phyloP scores from a whole-genome alignment of 371 early-diverging fungal genomes.

The Mucor ambiguus region DNA sequence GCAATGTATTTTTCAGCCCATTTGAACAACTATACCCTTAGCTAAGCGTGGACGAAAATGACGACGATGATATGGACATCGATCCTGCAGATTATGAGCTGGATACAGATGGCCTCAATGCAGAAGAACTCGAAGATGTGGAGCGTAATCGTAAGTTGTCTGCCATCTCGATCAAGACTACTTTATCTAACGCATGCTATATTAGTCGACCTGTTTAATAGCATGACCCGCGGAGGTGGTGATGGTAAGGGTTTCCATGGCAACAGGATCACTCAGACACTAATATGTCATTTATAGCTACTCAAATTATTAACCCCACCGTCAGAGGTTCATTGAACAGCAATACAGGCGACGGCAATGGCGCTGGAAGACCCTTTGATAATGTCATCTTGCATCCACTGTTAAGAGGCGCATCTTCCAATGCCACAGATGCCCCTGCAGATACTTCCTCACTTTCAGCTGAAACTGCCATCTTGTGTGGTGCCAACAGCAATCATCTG shows the following conservation, averaged over 20 bases:
- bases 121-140: slow-evolving; percentile 42
- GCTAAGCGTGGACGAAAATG: slow-evolving; percentile 26
- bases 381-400: slow-evolving; percentile 31
- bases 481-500: slow-evolving; percentile 18
- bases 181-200: not conserved
- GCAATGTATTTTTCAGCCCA: not conserved
- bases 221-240: not conserved
- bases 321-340: slow-evolving; percentile 11
- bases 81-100: slow-evolving; percentile 27
- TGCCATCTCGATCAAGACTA: not conserved
- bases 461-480: slow-evolving; percentile 13
- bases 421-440: not conserved
- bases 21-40: not conserved
- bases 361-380: slow-evolving; percentile 9
- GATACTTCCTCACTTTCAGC: not conserved
- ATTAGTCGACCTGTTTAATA: slow-evolving; percentile 7
- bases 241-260: not conserved
- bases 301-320: slow-evolving; percentile 13
- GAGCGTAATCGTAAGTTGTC: slow-evolving; percentile 19
- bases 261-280: not conserved
- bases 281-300: not conserved
- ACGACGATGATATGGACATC: slow-evolving; percentile 32
- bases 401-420: slow-evolving; percentile 8
- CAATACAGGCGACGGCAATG: not conserved
- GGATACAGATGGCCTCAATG: slow-evolving; percentile 33